Evolutionary conservation across 495 filamentous ascomycete species (phyloP), one percentile per base, ranked within the genome.

Genomic region (Hypoxylon lenormandii): DNA sequence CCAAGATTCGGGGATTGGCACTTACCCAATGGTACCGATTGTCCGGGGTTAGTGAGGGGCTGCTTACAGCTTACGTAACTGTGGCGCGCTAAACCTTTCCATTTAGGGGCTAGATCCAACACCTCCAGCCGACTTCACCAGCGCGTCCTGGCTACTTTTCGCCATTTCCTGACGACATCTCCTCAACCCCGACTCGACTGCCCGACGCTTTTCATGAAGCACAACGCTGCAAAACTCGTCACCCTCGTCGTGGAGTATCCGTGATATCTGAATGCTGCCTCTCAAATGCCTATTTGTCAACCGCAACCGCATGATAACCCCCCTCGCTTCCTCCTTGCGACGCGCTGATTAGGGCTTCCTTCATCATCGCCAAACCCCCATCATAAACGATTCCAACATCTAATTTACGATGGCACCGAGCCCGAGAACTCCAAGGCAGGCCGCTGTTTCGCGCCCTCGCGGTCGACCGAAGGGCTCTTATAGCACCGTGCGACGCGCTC

Each of bases 401-500:
- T 13, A 26, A 62, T 40, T 21, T 21, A 68, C 38, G 63, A 84
- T 84, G 82, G 80, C 79, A 26, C 78, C 80, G 38, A 66, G 69
- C 40, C 78, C 80, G 22, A 73, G 78, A 48, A 83, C 82, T 10
- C 81, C 82, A 3, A 72, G 79, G 47, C 76, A 77, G 30, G 63
- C 74, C 10, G 70, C 78, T 21, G 69, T 79, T 22, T 72, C 77
- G 50, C 81, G 82, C 40, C 80, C 78, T 23, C 75, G 81, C 45
- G 80, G 79, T 16, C 77, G 81, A 28, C 80, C 81, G 48, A 78
- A 77, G 46, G 78, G 77, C 40, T 76, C 80, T 2, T 50, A 70
- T n/a, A 79, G 73, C 77, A 74, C 81, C 57, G 76, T 77, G 60
- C 80, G 81, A 66, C 75, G 77, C 73, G 78, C 73, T 43, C 74